Base-by-base conservation (phyloP, 2,329 filamentous ascomycete species). In the Knoxdaviesia proteae region DNA sequence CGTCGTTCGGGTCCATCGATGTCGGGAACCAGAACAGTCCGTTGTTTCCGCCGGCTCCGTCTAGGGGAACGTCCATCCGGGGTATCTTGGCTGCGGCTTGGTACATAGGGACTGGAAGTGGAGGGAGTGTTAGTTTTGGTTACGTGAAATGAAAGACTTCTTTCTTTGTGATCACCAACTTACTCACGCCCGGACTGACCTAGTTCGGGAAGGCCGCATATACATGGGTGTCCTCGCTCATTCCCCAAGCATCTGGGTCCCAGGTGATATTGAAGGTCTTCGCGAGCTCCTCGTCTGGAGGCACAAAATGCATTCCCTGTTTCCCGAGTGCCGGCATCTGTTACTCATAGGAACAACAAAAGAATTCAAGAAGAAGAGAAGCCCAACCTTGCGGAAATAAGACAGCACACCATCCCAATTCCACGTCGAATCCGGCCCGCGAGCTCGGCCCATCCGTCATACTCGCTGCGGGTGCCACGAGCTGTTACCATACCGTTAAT, bases 401-500 rank as follows among this genome's bases (percentile, higher is more conserved):
- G 60, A 63, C 0, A 61, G 50, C 6, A 68, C 34, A 5, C 52
- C 45, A 9, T 51, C 42, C 53, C 54, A 56, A 9, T 62, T 51
- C 54, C 61, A 66, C 10, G 45, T 40, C 1, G 48, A 50, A 4
- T 60, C 63, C 0, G 58, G 51, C 34, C 66, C 65, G 0, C 67
- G 1, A 69, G 49, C 3, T 52, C 52, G 34, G 56, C 56, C 65
- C 65, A 69, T 0, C 55, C 53, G 42, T 68, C 54, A 38, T 65
- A 64, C 35, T 64, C 62, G 1, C 53, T 50, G n/a, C 51, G 49
- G 4, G 54, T 54, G 2, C 59, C 58, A 11, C 58, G 52, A 11
- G 56, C 50, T 49, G 56, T 58, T 32, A 59, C 51, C 47, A 61
- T 54, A 7, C 54, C 56, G 50, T 65, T 64, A 42, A 63, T 47